A percentile compares a stretch with the other conserved stretches of the same genome.
Conservation (phyloP, 805 yeast genomes). For the Myxozyma neotropica region DNA sequence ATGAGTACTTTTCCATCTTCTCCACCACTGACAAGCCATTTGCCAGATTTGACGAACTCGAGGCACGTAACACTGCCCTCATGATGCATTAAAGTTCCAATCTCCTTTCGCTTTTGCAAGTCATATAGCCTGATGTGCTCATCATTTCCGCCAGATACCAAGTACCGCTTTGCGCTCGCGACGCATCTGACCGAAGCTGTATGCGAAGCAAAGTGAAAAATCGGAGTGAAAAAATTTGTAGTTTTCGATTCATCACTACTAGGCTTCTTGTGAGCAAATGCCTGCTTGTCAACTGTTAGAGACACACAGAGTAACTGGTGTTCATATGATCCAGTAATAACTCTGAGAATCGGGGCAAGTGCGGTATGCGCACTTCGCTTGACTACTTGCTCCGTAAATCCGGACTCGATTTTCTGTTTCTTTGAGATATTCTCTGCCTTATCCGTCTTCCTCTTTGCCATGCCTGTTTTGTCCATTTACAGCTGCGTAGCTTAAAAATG, state of each 20-base stretch:
- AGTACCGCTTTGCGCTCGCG: constrained; percentile 77
- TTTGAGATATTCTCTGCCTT: background rate
- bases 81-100: constrained; percentile 87
- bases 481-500: background rate
- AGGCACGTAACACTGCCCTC: constrained; percentile 83
- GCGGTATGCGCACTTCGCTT: background rate
- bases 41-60: constrained; percentile 60
- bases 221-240: constrained; percentile 71
- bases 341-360: constrained; percentile 51
- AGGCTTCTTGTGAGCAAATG: constrained; percentile 38
- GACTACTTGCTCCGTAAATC: background rate
- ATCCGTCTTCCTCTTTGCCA: constrained; percentile 2
- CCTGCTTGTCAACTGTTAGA: constrained; percentile 50
- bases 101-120: constrained; percentile 87
- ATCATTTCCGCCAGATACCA: constrained; percentile 93
- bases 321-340: constrained; percentile 93
- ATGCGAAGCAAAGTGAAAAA: constrained; percentile 96
- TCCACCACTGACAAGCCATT: constrained; percentile 88
- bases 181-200: constrained; percentile 82
- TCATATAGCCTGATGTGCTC: constrained; percentile 95
- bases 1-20: constrained; percentile 87
- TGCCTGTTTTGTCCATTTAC: background rate
- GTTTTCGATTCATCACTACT: constrained; percentile 47
- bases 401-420: background rate
- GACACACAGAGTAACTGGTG: constrained; percentile 79